Conservation (phyloP, 2,329 filamentous ascomycete species). For the Sporothrix globosa region DNA sequence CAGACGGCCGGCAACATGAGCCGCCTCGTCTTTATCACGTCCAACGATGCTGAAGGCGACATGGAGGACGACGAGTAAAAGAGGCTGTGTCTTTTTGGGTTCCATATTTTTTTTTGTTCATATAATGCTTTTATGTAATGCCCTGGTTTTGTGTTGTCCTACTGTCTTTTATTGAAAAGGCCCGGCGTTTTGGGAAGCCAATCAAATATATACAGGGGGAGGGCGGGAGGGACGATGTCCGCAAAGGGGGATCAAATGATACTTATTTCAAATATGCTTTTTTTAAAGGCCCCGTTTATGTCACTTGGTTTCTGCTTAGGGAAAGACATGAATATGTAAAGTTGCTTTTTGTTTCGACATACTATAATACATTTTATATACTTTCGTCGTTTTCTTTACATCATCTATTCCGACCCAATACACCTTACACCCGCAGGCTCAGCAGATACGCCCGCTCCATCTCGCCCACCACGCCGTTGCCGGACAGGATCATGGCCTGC, state of each 20-base stretch:
- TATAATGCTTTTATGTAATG: not conserved
- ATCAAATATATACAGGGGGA: conserved; percentile 14
- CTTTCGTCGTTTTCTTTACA: not conserved
- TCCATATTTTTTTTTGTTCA: not conserved
- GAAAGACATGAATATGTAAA: not conserved
- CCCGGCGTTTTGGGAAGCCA: conserved; percentile 29
- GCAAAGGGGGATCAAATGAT: not conserved
- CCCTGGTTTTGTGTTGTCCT: not conserved
- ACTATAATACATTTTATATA: conserved; percentile 27
- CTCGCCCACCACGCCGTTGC: conserved; percentile 81
- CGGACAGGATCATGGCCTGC: conserved; percentile 83
- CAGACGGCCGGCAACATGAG: conserved; percentile 73
- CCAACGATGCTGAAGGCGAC: conserved; percentile 54
- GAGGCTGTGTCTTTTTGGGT: not conserved
- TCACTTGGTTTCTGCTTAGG: not conserved
- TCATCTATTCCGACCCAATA: not conserved
- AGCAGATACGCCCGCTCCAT: conserved; percentile 69
- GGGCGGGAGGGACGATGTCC: conserved; percentile 7
- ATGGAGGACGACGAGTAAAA: conserved; percentile 47
- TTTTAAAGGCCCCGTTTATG: not conserved
- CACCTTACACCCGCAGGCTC: conserved; percentile 50
- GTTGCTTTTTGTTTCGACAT: conserved; percentile 21
- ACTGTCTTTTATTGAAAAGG: conserved; percentile 15
- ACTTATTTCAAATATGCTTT: not conserved
- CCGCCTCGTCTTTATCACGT: conserved; percentile 70